Conservation (phyloP, 1,139 yeast species). For the Magnusiomyces tetraspermus region DNA sequence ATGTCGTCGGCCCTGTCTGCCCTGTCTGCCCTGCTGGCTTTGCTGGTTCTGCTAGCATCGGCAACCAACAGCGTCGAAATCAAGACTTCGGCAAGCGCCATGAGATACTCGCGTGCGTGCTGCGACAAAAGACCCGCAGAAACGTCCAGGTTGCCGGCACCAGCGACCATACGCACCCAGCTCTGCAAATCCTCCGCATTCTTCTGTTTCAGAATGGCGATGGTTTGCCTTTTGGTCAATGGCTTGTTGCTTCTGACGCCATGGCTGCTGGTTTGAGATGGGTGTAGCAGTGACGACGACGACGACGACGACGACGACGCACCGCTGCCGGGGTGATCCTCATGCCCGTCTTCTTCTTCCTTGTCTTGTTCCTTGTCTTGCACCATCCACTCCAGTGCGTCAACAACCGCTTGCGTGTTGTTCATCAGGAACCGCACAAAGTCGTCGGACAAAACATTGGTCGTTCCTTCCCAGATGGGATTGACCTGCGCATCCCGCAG, state of each 20-base stretch:
- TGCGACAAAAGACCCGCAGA: constrained; percentile 14
- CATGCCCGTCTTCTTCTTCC: constrained; percentile 1
- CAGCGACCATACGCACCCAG: constrained; percentile 10
- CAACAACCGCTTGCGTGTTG: constrained; percentile 13
- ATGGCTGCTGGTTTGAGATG: not conserved
- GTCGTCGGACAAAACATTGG: constrained; percentile 29
- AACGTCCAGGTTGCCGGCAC: constrained; percentile 13
- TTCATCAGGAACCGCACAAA: constrained; percentile 20
- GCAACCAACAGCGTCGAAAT: constrained; percentile 17
- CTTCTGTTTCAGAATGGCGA: constrained; percentile 4
- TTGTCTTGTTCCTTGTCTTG: constrained; percentile 7
- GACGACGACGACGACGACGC: not conserved
- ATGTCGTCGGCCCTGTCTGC: constrained; percentile 2
- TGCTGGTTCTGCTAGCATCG: constrained; percentile 15
- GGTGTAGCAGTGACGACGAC: not conserved
- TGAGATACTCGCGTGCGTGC: constrained; percentile 19
- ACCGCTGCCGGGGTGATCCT: not conserved
- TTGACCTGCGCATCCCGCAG: constrained; percentile 29
- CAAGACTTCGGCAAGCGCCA: constrained; percentile 21
- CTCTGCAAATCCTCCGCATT: constrained; percentile 3
- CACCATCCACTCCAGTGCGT: constrained; percentile 15
- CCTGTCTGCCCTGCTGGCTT: no score
- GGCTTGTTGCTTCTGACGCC: not conserved
- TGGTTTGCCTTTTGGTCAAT: not conserved
- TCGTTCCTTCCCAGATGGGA: constrained; percentile 31